Percentiles rank a stretch among this genome's conserved stretches.
These are phyloP conservation scores for Astrothelium subdiscretum DNA, from an alignment of 495 filamentous ascomycete genomes.

Conservation along the genomic window DNA sequence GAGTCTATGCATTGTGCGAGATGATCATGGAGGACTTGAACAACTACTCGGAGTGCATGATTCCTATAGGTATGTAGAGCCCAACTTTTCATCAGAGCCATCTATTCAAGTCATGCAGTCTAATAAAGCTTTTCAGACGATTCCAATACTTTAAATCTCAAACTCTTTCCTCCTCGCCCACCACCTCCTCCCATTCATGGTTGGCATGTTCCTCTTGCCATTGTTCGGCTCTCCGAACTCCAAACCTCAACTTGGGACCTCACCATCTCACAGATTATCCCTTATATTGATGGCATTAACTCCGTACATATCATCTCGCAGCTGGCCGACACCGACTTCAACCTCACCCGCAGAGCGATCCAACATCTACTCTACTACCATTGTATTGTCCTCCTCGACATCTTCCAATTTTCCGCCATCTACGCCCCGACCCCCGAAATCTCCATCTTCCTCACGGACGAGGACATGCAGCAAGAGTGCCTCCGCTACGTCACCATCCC, in stretches of 20 bases:
- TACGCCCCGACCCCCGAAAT: conserved; percentile 77
- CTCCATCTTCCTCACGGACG: conserved; percentile 55
- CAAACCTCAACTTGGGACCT: conserved; percentile 87
- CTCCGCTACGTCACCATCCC: conserved; percentile 57
- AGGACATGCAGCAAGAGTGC: conserved; percentile 72
- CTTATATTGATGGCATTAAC: conserved; percentile 80
- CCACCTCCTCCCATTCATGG: conserved; percentile 65
- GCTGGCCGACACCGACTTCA: conserved; percentile 71
- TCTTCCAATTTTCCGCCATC: conserved; percentile 84
- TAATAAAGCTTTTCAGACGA: conserved; percentile 46
- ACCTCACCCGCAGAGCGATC: conserved; percentile 71
- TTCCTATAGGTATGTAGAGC: conserved; percentile 66
- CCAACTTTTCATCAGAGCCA: conserved; percentile 8
- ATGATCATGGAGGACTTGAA: conserved; percentile 91
- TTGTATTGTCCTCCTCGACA: conserved; percentile 74
- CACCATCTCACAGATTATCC: conserved; percentile 61
- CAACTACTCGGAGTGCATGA: conserved; percentile 97
- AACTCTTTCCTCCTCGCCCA: conserved; percentile 75
- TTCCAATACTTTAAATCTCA: conserved; percentile 90
- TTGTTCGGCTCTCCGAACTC: conserved; percentile 60
- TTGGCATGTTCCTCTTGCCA: conserved; percentile 85
- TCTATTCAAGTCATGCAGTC: not conserved
- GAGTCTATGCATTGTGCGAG: conserved; percentile 72
- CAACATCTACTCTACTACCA: conserved; percentile 84
- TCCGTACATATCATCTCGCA: conserved; percentile 75